Conservation (phyloP, 2,329 filamentous ascomycete genomes). For the Neofusicoccum kwambonambiense region DNA sequence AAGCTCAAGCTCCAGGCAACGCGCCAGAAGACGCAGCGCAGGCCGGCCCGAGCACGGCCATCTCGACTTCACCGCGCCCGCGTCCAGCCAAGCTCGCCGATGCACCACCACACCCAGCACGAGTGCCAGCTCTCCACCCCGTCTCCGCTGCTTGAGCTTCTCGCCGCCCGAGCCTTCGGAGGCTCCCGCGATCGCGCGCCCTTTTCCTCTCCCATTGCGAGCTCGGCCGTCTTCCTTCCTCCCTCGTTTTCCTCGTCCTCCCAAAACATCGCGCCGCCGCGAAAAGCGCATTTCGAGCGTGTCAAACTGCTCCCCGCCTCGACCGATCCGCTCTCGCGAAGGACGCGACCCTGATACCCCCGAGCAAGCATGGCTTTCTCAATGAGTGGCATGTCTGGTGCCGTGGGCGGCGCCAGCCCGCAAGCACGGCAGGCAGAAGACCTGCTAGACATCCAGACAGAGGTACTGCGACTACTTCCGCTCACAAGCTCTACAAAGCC, state of each 20-base stretch:
- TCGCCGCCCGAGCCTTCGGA: neutral
- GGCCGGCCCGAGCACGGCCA: constrained; percentile 1
- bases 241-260: constrained; percentile 3
- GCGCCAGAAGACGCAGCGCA: constrained; percentile 15
- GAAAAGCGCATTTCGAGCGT: neutral
- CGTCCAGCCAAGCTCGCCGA: neutral
- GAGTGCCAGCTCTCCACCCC: neutral
- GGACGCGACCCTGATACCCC: neutral
- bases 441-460: constrained; percentile 76
- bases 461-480: constrained; percentile 52
- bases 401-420: constrained; percentile 39
- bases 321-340: neutral
- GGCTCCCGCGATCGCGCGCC: constrained; percentile 6
- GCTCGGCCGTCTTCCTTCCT: neutral
- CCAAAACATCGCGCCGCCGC: constrained; percentile 12
- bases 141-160: neutral
- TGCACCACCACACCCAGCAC: constrained; percentile 1
- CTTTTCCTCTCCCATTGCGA: neutral
- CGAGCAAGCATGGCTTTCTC: constrained; percentile 61
- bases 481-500: neutral
- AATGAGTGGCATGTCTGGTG: constrained; percentile 49
- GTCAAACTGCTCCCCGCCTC: neutral
- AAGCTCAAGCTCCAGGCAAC: constrained; percentile 17
- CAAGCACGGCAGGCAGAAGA: constrained; percentile 59
- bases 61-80: constrained; percentile 14